Conservation (phyloP, 257 asterid species). For the Capsicum chinense region DNA sequence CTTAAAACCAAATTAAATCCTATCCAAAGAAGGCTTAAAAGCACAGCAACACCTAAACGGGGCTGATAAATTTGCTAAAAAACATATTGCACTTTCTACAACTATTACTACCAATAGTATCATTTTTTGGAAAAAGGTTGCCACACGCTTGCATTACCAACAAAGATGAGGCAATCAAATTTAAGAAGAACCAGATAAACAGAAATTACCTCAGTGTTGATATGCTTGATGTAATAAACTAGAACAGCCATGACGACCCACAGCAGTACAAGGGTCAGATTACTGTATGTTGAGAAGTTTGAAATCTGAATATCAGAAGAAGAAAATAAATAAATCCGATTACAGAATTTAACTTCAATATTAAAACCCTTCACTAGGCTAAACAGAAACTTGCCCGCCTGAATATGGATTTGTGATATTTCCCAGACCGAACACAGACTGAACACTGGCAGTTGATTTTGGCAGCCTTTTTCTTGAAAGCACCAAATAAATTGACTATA, state of each 20-base stretch:
- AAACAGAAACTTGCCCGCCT: constrained; percentile 64
- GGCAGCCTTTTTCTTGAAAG: constrained; percentile 63
- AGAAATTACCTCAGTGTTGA: constrained; percentile 80
- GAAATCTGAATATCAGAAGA: constrained; percentile 69
- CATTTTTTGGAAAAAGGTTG: not conserved
- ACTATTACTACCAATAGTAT: not conserved
- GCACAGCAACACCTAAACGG: not conserved
- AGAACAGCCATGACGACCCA: constrained; percentile 82
- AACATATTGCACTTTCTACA: not conserved
- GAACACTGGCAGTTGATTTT: constrained; percentile 83
- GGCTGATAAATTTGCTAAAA: constrained; percentile 5
- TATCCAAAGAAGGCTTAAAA: not conserved
- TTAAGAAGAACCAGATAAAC: constrained; percentile 27
- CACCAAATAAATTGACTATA: constrained; percentile 66
- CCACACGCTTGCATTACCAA: not conserved
- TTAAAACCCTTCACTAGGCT: not conserved
- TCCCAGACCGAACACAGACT: constrained; percentile 88
- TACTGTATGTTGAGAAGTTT: constrained; percentile 90
- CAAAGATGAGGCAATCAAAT: not conserved
- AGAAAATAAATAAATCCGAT: not conserved
- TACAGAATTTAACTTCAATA: not conserved
- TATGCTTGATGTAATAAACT: constrained; percentile 74
- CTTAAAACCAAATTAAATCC: constrained; percentile 10
- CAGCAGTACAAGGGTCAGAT: constrained; percentile 85
- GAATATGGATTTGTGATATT: constrained; percentile 88